Evolutionary conservation across 1,284 basidiomycete species (phyloP).

Genomic region (Neolentinus lepideus): DNA sequence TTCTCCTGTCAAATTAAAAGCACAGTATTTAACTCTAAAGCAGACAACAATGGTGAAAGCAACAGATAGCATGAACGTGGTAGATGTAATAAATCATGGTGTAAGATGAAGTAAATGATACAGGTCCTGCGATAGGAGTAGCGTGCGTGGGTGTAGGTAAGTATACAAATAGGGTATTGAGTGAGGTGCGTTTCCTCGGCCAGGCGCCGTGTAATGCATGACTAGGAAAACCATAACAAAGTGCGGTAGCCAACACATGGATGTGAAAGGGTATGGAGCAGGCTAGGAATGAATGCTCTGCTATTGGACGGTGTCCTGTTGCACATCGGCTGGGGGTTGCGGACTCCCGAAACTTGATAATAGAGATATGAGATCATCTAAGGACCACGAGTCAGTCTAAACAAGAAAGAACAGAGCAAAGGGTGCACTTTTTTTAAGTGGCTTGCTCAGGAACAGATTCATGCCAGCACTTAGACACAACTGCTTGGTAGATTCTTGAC

Average conservation of each 20-base stretch:
- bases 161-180: background rate
- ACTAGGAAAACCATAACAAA: no score
- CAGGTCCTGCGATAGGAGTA: background rate
- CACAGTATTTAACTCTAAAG: background rate
- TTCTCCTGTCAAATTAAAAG: background rate
- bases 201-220: background rate
- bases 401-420: conserved; percentile 3
- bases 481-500: conserved; percentile 67
- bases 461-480: conserved; percentile 66
- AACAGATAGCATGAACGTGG: background rate
- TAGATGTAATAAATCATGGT: background rate
- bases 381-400: background rate
- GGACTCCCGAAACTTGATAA: conserved; percentile 3
- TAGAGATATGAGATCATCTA: conserved; percentile 1
- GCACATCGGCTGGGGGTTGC: background rate
- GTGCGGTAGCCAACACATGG: no score
- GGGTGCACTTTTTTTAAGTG: conserved; percentile 48
- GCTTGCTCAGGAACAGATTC: conserved; percentile 68
- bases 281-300: no score
- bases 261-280: no score
- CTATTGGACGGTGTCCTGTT: background rate
- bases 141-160: background rate
- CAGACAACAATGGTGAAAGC: background rate
- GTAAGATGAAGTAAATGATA: background rate
- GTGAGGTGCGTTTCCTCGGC: background rate